phyloP scores from a whole-genome alignment of 176 grass and related monocot genomes.

The Oryza meridionalis region DNA sequence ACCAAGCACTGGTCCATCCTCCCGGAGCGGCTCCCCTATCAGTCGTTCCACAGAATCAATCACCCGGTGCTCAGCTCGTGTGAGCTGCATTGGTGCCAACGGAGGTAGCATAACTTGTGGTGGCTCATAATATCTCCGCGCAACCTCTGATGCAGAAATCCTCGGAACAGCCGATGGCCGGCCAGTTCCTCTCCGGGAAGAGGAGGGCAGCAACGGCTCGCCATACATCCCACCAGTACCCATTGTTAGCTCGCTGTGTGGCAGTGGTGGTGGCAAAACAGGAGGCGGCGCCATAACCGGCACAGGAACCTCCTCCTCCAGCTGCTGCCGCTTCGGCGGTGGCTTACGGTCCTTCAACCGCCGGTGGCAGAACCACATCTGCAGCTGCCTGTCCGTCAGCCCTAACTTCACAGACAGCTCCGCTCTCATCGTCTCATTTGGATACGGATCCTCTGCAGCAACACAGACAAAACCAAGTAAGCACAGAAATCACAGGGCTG shows the following conservation, averaged over 20 bases:
- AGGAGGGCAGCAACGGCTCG: constrained; percentile 35
- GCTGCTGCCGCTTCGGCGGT: constrained; percentile 42
- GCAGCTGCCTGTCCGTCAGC: constrained; percentile 85
- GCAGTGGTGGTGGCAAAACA: constrained; percentile 43
- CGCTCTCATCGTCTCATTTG: constrained; percentile 53
- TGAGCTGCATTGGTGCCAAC: constrained; percentile 42
- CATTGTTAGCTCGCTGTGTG: constrained; percentile 44
- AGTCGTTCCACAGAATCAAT: constrained; percentile 62
- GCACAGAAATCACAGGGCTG: background rate
- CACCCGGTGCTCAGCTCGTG: constrained; percentile 38
- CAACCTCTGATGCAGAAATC: constrained; percentile 55
- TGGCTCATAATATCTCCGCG: constrained; percentile 67
- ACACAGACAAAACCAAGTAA: constrained; percentile 24
- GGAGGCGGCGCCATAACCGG: constrained; percentile 43
- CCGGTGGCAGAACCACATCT: constrained; percentile 99
- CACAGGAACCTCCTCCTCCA: constrained; percentile 54
- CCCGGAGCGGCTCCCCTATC: constrained; percentile 75
- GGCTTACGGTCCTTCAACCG: constrained; percentile 85
- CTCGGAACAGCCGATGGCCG: constrained; percentile 66
- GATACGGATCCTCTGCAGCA: constrained; percentile 75
- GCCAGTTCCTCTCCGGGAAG: constrained; percentile 40
- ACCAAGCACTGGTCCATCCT: constrained; percentile 85
- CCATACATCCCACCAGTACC: constrained; percentile 21
- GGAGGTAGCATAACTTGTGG: constrained; percentile 47
- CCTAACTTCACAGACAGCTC: constrained; percentile 72